phyloP scores from a whole-genome alignment of 2,329 filamentous ascomycete genomes.

The Microdochium paspali region DNA sequence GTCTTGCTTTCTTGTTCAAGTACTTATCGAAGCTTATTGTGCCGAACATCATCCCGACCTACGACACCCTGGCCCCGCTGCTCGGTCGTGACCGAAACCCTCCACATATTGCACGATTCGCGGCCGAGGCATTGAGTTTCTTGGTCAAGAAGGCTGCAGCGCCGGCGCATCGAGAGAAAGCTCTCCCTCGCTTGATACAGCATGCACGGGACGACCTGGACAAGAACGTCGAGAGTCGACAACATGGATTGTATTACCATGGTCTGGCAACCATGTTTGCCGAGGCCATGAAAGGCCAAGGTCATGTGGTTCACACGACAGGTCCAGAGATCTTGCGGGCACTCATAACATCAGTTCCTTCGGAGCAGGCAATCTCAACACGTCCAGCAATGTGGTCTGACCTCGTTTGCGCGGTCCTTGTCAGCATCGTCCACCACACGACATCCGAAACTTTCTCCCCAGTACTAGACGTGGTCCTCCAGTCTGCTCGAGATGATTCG shows the following conservation, averaged over 20 bases:
- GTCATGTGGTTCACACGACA: slow-evolving; percentile 49
- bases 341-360: slow-evolving; percentile 40
- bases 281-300: slow-evolving; percentile 63
- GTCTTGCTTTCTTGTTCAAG: slow-evolving; percentile 92
- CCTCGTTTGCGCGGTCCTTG: slow-evolving; percentile 66
- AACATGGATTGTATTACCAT: slow-evolving; percentile 65
- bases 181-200: slow-evolving; percentile 60
- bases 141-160: slow-evolving; percentile 81
- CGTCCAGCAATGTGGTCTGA: slow-evolving; percentile 46
- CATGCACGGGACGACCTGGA: slow-evolving; percentile 64
- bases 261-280: slow-evolving; percentile 89
- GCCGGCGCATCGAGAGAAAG: slow-evolving; percentile 63
- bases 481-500: slow-evolving; percentile 32
- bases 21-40: slow-evolving; percentile 84
- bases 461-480: slow-evolving; percentile 52
- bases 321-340: slow-evolving; percentile 42
- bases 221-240: slow-evolving; percentile 39
- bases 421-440: slow-evolving; percentile 76
- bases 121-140: slow-evolving; percentile 91
- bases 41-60: slow-evolving; percentile 75
- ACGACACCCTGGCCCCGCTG: slow-evolving; percentile 72
- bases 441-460: slow-evolving; percentile 63
- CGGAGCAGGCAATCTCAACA: slow-evolving; percentile 37
- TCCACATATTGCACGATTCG: slow-evolving; percentile 80
- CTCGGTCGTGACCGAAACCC: slow-evolving; percentile 78